Percentiles rank a stretch among this genome's conserved stretches.
These are phyloP conservation scores for Cicer chorassanicum DNA, from an alignment of 306 rosid genomes.

Conservation along the genomic window DNA sequence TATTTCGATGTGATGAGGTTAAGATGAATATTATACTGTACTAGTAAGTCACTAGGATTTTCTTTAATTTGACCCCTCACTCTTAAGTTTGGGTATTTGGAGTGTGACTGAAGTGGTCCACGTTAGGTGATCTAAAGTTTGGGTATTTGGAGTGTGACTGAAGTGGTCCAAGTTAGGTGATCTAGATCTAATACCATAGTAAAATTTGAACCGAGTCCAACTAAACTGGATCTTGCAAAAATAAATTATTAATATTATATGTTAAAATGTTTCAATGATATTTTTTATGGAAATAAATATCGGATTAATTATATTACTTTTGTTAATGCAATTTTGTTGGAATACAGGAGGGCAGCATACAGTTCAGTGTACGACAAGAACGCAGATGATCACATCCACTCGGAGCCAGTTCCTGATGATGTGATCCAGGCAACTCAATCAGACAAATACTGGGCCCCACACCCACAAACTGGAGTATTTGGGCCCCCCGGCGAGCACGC, in stretches of 20 bases:
- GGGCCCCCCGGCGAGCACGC: constrained; percentile 62
- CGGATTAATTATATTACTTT: too few species aligned
- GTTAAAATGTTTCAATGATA: neutral
- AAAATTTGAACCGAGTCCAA: too few species aligned
- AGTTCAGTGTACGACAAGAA: constrained; percentile 81
- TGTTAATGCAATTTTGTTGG: neutral
- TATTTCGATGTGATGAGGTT: neutral
- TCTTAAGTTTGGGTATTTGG: too few species aligned
- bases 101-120: too few species aligned
- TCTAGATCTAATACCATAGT: too few species aligned
- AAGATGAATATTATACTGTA: neutral
- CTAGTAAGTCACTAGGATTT: neutral
- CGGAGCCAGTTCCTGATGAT: constrained; percentile 68
- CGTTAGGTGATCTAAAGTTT: too few species aligned
- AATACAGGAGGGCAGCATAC: constrained; percentile 69
- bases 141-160: too few species aligned
- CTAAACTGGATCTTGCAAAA: too few species aligned
- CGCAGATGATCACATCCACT: constrained; percentile 62
- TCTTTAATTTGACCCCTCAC: neutral
- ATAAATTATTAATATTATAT: neutral
- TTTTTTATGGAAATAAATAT: neutral
- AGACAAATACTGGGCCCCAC: constrained; percentile 82
- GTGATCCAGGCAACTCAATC: constrained; percentile 64
- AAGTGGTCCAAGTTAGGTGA: too few species aligned
- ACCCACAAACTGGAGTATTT: constrained; percentile 90